phyloP scores from a whole-genome alignment of 2,329 filamentous ascomycete genomes.

The Beauveria sp. region DNA sequence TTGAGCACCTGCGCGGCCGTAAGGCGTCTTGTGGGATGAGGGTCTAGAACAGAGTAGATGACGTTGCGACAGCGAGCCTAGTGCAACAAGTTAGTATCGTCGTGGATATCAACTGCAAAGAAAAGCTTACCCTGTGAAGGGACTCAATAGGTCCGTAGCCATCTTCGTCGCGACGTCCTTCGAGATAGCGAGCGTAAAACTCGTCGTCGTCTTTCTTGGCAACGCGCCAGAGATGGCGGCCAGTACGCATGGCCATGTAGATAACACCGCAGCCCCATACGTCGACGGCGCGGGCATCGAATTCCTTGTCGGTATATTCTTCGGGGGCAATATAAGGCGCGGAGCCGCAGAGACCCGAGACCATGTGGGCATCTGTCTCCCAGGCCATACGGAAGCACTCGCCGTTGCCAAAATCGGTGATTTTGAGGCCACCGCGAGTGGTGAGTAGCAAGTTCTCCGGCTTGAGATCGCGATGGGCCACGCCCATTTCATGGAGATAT shows the following conservation, averaged over 20 bases:
- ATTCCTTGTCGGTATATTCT: slow-evolving; percentile 91
- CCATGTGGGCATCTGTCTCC: slow-evolving; percentile 98
- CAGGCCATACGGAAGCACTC: slow-evolving; percentile 99
- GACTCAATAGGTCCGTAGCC: slow-evolving; percentile 96
- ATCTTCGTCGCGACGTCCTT: slow-evolving; percentile 87
- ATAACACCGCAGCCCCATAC: slow-evolving; percentile 98
- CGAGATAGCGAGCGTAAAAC: slow-evolving; percentile 90
- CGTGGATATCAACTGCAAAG: not conserved
- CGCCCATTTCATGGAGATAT: slow-evolving; percentile 99
- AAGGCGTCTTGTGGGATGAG: slow-evolving; percentile 84
- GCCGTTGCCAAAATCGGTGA: slow-evolving; percentile 97
- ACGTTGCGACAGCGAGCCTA: slow-evolving; percentile 96
- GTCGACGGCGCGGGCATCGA: slow-evolving; percentile 94
- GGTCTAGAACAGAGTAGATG: slow-evolving; percentile 96
- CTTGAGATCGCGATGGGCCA: slow-evolving; percentile 93
- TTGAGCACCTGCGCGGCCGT: slow-evolving; percentile 95
- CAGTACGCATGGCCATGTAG: slow-evolving; percentile 99
- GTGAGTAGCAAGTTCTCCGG: slow-evolving; percentile 94
- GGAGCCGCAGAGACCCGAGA: slow-evolving; percentile 89
- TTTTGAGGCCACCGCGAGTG: slow-evolving; percentile 86
- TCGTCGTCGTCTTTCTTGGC: slow-evolving; percentile 96
- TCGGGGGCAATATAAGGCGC: slow-evolving; percentile 97
- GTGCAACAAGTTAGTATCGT: not conserved
- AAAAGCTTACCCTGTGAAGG: slow-evolving; percentile 73
- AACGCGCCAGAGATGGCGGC: slow-evolving; percentile 91